A percentile compares a stretch with the other conserved stretches of the same genome.
phyloP scores from a whole-genome alignment of 1,139 yeast species.

The Candida pseudoviswanathii region DNA sequence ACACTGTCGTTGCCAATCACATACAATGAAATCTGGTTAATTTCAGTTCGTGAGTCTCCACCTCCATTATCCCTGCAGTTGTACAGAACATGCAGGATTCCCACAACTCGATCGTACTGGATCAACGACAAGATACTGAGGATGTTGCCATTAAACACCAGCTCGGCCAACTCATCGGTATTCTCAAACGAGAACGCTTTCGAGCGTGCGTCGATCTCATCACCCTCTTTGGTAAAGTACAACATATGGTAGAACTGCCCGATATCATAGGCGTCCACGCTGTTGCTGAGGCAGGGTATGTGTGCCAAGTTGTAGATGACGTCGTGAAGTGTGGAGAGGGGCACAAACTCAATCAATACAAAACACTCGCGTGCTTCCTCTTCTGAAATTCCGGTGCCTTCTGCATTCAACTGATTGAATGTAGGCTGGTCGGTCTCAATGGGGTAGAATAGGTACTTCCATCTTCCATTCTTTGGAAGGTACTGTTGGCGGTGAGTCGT shows the following conservation, averaged over 20 bases:
- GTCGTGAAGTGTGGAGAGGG: not conserved
- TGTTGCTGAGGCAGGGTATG: not conserved
- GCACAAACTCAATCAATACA: constrained; percentile 1
- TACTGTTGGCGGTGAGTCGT: not conserved
- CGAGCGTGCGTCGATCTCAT: not conserved
- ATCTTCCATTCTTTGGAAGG: not conserved
- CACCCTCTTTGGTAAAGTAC: not conserved
- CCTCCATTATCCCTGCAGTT: not conserved
- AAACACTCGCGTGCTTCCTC: not conserved
- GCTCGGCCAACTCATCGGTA: not conserved
- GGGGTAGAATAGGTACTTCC: not conserved
- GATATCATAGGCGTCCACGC: not conserved
- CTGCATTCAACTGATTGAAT: not conserved
- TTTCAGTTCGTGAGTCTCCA: not conserved
- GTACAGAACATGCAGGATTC: not conserved
- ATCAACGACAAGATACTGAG: not conserved
- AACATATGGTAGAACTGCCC: not conserved
- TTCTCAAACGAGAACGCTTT: constrained; percentile 1
- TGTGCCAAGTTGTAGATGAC: not conserved
- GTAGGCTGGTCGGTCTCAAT: not conserved
- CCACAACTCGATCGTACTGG: not conserved
- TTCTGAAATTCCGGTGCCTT: not conserved
- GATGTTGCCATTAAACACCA: not conserved
- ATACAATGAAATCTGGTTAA: not conserved
- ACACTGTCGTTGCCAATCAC: not conserved